Percentiles rank a stretch among this genome's conserved stretches.
These are phyloP conservation scores for Acanthamoeba royreba DNA, from an alignment of 208 protist genomes.

Conservation along the genomic window DNA sequence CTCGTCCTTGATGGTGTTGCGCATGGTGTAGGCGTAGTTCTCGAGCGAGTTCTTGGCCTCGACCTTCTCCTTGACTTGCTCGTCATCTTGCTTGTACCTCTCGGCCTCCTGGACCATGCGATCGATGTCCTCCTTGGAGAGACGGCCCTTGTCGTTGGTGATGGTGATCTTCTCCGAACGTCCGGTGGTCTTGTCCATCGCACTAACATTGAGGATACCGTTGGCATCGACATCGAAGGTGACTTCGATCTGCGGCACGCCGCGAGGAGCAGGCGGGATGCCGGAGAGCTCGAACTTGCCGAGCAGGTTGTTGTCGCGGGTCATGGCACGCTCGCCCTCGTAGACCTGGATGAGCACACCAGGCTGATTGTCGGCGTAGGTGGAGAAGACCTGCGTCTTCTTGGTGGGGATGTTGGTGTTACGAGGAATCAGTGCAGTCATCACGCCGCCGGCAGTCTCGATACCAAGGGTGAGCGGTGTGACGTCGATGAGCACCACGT, in stretches of 20 bases:
- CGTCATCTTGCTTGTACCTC: conserved; percentile 90
- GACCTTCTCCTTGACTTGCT: conserved; percentile 73
- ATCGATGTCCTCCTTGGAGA: conserved; percentile 87
- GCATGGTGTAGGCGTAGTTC: conserved; percentile 78
- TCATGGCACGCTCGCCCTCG: conserved; percentile 97
- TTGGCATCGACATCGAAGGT: conserved; percentile 96
- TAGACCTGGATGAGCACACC: conserved; percentile 93
- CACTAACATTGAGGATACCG: conserved; percentile 96
- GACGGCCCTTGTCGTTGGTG: conserved; percentile 92
- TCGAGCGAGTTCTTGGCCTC: conserved; percentile 81
- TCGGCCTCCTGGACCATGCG: conserved; percentile 84
- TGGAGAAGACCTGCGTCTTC: conserved; percentile 95
- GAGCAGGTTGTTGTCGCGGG: conserved; percentile 96
- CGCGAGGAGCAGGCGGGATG: conserved; percentile 94
- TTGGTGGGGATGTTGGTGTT: conserved; percentile 92
- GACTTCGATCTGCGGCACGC: conserved; percentile 97
- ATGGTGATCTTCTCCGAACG: conserved; percentile 88
- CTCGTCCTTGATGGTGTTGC: conserved; percentile 66
- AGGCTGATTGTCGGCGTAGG: conserved; percentile 89
- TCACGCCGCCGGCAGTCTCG: conserved; percentile 93
- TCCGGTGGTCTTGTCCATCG: conserved; percentile 92
- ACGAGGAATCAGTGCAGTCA: conserved; percentile 90
- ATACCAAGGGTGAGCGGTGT: conserved; percentile 91
- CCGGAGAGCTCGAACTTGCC: conserved; percentile 96
- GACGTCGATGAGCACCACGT: conserved; percentile 87